Base-by-base conservation (phyloP, 495 filamentous ascomycete genomes). In the Sporormia fimetaria region DNA sequence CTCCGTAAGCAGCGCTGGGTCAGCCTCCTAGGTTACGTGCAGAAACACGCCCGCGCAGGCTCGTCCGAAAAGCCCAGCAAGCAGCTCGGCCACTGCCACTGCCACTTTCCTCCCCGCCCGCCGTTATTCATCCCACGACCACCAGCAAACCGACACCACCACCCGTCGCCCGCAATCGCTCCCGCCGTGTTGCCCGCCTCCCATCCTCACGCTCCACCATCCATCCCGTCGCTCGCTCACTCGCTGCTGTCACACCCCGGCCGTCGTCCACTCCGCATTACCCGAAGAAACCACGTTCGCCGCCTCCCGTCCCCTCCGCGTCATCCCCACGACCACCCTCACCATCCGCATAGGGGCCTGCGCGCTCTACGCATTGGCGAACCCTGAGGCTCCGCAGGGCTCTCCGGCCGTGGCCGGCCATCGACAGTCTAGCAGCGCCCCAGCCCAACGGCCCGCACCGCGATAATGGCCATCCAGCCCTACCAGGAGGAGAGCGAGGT, bases 401-500 rank as follows among this genome's bases (percentile, higher is more conserved):
- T 37, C 40, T 21, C 42, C 51, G 47, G 51, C 51, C 36, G 38
- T 36, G 40, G 47, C 51, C 47, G 51, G 51, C 33, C 34, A 41
- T 9, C 30, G 9, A 9, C 9, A 32, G 39, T 31, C 34, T 22
- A 40, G 33, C 34, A 48, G 35, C 33, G 30, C 34, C 38, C 34
- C 42, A 22, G 30, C 25, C 14, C 35, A 7, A 15, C 37, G 14
- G 31, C 32, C 42, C 40, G 26, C 33, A 7, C 14, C 36, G 21
- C 39, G 36, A 48, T 33, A 21, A 59, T 59, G 57, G 40, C 56
- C 5, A 12, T 42, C 6, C 44, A 52, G 33, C 54, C 56, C n/a
- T 28, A 49, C 21, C 37, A 47, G 33, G 52, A 56, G 42, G 46
- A 54, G 22, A 54, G 40, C 45, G 54, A 66, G 42, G 53, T 50